Percentiles rank a stretch among this genome's conserved stretches.
Conservation (phyloP, 164 flowering plant genomes). For the Echeveria elegans region DNA sequence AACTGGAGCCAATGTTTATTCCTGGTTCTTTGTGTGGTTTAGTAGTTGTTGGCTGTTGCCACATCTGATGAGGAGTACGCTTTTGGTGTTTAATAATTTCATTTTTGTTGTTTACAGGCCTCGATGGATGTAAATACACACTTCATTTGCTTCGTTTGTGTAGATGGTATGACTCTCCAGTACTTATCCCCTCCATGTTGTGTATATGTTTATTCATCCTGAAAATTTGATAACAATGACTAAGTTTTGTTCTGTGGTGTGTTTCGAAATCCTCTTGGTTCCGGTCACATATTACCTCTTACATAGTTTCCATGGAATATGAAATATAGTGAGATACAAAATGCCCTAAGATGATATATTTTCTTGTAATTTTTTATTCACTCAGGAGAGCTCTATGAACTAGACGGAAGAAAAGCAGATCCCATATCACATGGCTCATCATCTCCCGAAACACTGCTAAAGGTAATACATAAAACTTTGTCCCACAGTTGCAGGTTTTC, state of each 20-base stretch:
- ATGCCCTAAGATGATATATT: no score
- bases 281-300: background rate
- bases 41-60: background rate
- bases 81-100: background rate
- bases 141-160: slow-evolving; percentile 87
- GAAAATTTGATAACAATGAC: no score
- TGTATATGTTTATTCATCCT: no score
- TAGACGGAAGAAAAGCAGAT: slow-evolving; percentile 77
- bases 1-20: no score
- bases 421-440: slow-evolving; percentile 80
- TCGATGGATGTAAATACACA: slow-evolving; percentile 63
- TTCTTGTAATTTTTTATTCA: background rate
- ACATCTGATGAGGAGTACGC: background rate
- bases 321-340: no score
- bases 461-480: slow-evolving; percentile 38
- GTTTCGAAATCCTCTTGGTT: background rate
- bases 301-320: no score
- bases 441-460: slow-evolving; percentile 56
- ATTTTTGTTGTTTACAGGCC: slow-evolving; percentile 44
- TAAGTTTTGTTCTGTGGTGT: no score
- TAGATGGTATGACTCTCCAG: slow-evolving; percentile 45
- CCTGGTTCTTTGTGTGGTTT: background rate
- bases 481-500: background rate
- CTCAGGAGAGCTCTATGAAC: slow-evolving; percentile 80
- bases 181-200: no score